Evolutionary conservation across 1,284 basidiomycete genomes (phyloP), one percentile per base, ranked within the genome.

Genomic region (Xerocomus nothofagi): DNA sequence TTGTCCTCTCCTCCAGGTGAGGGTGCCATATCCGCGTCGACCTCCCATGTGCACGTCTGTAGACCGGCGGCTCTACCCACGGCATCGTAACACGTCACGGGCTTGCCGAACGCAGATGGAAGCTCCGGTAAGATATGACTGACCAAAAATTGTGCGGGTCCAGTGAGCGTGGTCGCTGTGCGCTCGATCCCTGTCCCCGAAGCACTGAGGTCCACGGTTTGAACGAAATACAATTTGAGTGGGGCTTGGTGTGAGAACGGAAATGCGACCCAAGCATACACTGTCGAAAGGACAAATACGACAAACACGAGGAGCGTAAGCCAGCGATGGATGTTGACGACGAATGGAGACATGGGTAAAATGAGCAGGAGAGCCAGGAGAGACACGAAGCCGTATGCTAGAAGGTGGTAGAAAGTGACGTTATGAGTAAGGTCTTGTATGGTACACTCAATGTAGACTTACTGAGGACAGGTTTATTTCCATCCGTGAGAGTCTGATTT

Each of bases 201-300:
- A 20, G 60, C 49, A 37, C 61, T 61, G 32, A 88, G 66, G 44
- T 77, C 66, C 17, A 87, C 72, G 1, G 61, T 71, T 60, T 89
- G 86, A 43, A 76, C 73, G 72, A 88, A 90, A 65, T 74, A 86
- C 0, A 88, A 67, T 55, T 88, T 89, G 57, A 89, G 69, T 0
- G 86, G 86, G 3, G 74, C 66, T 21, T 76, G 65, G 26, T 71
- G 65, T 12, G 78, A 78, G 69, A 90, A 90, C 0, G 88, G 88
- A 68, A 82, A 84, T 14, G 67, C 66, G 2, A 76, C 56, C 66
- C 76, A 75, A 26, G 74, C 68, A 47, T 76, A 79, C 7, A 71
- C 54, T 0, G 78, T 75, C 3, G 74, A 69, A 4, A 73, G 51
- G 2, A 79, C 50, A 48, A 85, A 76, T 11, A 80, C 51, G 15